phyloP scores from a whole-genome alignment of 148 eudicot genomes.

The Nepenthes mirabilis region DNA sequence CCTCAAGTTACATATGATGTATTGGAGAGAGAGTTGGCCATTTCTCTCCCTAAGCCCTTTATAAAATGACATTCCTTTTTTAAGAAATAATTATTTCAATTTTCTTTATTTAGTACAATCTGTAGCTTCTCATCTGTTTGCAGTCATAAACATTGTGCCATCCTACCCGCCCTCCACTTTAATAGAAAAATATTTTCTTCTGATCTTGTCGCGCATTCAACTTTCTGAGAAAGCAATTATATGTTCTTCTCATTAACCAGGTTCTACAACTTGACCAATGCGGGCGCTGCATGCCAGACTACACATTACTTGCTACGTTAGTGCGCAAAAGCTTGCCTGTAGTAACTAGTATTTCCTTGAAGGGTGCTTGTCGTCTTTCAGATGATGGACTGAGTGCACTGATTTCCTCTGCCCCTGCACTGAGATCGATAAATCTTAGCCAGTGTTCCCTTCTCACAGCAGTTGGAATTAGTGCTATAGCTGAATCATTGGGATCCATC shows the following conservation, averaged over 20 bases:
- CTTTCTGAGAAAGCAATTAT: background rate
- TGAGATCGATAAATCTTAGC: conserved; percentile 71
- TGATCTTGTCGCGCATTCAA: background rate
- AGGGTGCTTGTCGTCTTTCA: conserved; percentile 86
- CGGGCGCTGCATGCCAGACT: conserved; percentile 82
- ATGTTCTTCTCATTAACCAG: conserved; percentile 21
- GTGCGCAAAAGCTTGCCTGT: conserved; percentile 41
- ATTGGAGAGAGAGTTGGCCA: too few relatives aligned
- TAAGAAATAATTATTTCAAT: too few relatives aligned
- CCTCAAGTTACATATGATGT: too few relatives aligned
- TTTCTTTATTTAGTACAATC: too few relatives aligned
- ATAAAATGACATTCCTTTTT: too few relatives aligned
- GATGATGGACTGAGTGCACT: conserved; percentile 62
- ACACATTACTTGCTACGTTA: conserved; percentile 30
- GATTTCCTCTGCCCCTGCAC: conserved; percentile 51
- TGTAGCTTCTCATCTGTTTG: too few relatives aligned
- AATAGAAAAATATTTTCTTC: too few relatives aligned
- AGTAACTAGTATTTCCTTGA: conserved; percentile 61
- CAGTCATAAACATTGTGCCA: too few relatives aligned
- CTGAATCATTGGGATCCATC: conserved; percentile 47
- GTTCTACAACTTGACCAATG: conserved; percentile 89
- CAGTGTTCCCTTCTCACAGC: conserved; percentile 76
- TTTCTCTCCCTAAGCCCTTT: too few relatives aligned
- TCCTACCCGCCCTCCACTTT: too few relatives aligned
- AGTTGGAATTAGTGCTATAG: conserved; percentile 40